A percentile compares a stretch with the other conserved stretches of the same genome.
phyloP scores from a whole-genome alignment of 805 yeast genomes.

The Candida ovalis region DNA sequence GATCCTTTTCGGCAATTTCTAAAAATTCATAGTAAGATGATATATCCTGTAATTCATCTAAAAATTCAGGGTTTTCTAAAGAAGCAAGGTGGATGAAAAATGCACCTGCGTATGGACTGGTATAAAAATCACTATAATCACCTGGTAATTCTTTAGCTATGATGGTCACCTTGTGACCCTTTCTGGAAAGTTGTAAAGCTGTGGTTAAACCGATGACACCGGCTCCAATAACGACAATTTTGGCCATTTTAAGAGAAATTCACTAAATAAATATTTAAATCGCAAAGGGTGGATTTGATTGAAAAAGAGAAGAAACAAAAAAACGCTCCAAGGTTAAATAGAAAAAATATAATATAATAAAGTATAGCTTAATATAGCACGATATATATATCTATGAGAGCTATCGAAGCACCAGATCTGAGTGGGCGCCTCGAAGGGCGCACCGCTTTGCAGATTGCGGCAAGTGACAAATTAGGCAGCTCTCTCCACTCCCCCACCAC shows the following conservation, averaged over 20 bases:
- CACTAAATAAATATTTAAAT: too few species aligned
- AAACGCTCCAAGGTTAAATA: too few species aligned
- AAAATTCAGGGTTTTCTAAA: slow-evolving; percentile 24
- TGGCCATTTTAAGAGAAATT: slow-evolving; percentile 14
- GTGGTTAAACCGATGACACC: slow-evolving; percentile 58
- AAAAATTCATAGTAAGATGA: slow-evolving; percentile 35
- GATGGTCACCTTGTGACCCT: slow-evolving; percentile 39
- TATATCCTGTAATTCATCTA: slow-evolving; percentile 33
- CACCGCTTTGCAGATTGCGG: too few species aligned
- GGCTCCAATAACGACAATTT: slow-evolving; percentile 33
- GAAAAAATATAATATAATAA: too few species aligned
- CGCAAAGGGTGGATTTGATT: too few species aligned
- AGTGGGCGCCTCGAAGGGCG: too few species aligned
- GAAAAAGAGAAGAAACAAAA: too few species aligned
- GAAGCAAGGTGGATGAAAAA: slow-evolving; percentile 42
- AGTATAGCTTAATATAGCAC: too few species aligned
- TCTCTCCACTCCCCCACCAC: too few species aligned
- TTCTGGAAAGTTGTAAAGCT: slow-evolving; percentile 45
- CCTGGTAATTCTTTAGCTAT: slow-evolving; percentile 41
- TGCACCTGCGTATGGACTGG: slow-evolving; percentile 51
- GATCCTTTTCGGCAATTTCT: slow-evolving; percentile 36
- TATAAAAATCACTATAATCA: slow-evolving; percentile 38
- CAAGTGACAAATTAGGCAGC: too few species aligned
- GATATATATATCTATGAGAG: too few species aligned
- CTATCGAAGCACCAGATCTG: too few species aligned